Conservation (phyloP, 768 basidiomycete species). For the Lactifluus rugatus region DNA sequence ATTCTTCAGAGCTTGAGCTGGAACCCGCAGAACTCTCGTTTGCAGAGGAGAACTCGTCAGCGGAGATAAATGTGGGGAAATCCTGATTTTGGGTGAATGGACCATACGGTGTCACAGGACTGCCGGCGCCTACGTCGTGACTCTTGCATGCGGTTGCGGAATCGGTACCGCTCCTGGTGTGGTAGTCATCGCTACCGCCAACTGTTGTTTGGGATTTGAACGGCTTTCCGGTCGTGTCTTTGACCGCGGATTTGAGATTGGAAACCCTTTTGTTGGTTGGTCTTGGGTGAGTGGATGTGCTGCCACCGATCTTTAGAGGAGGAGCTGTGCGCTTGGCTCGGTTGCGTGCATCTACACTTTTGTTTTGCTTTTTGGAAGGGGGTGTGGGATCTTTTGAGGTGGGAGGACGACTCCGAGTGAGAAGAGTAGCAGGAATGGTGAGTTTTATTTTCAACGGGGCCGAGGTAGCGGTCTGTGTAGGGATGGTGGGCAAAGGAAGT, state of each 20-base stretch:
- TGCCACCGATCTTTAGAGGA: conserved; percentile 1
- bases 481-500: neutral
- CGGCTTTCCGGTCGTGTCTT: conserved; percentile 18
- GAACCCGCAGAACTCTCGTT: conserved; percentile 25
- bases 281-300: neutral
- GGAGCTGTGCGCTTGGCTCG: conserved; percentile 10
- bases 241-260: conserved; percentile 11
- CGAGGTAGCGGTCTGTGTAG: neutral
- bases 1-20: conserved; percentile 9
- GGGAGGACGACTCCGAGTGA: conserved; percentile 12
- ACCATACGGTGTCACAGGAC: neutral
- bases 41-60: conserved; percentile 22
- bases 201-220: neutral
- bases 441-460: conserved; percentile 21
- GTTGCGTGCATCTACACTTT: neutral
- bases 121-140: conserved; percentile 10
- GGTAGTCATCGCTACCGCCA: conserved; percentile 3
- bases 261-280: conserved; percentile 7
- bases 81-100: conserved; percentile 3
- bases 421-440: conserved; percentile 17
- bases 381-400: neutral
- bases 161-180: conserved; percentile 2
- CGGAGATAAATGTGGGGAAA: conserved; percentile 19
- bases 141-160: conserved; percentile 8
- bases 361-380: conserved; percentile 12